Percentiles rank a stretch among this genome's conserved stretches.
Conservation (phyloP, 2,329 filamentous ascomycete species). For the Fusarium foetens region DNA sequence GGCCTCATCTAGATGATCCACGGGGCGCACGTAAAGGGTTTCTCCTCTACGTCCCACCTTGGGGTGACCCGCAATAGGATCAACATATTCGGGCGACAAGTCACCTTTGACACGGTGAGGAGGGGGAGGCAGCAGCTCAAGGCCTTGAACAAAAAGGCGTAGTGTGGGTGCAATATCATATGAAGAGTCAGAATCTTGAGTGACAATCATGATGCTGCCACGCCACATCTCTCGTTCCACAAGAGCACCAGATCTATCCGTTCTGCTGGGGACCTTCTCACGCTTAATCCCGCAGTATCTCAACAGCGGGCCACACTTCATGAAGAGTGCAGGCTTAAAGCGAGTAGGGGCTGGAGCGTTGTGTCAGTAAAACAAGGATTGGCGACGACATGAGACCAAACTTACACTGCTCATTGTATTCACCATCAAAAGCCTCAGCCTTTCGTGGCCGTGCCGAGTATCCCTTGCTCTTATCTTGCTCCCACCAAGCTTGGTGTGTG, state of each 20-base stretch:
- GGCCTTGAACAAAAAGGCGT: slow-evolving; percentile 86
- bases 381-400: background rate
- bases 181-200: slow-evolving; percentile 82
- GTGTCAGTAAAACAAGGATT: slow-evolving; percentile 10
- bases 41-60: slow-evolving; percentile 87
- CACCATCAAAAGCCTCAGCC: slow-evolving; percentile 73
- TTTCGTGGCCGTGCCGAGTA: slow-evolving; percentile 60
- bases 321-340: slow-evolving; percentile 84
- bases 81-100: slow-evolving; percentile 83
- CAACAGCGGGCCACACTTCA: slow-evolving; percentile 90
- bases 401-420: slow-evolving; percentile 72
- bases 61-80: slow-evolving; percentile 86
- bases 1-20: slow-evolving; percentile 84
- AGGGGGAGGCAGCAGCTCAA: slow-evolving; percentile 82
- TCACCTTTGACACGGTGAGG: slow-evolving; percentile 73
- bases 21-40: slow-evolving; percentile 86
- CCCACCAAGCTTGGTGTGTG: slow-evolving; percentile 79
- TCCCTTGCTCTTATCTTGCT: slow-evolving; percentile 63
- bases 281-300: slow-evolving; percentile 86
- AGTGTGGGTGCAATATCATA: slow-evolving; percentile 83
- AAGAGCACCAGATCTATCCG: slow-evolving; percentile 41
- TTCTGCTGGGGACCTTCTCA: slow-evolving; percentile 60
- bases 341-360: slow-evolving; percentile 64
- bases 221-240: slow-evolving; percentile 84
- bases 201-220: slow-evolving; percentile 95